Percentiles rank a stretch among this genome's conserved stretches.
phyloP scores from a whole-genome alignment of 192 early-diverging fungal species.

The Podochytrium sp. region DNA sequence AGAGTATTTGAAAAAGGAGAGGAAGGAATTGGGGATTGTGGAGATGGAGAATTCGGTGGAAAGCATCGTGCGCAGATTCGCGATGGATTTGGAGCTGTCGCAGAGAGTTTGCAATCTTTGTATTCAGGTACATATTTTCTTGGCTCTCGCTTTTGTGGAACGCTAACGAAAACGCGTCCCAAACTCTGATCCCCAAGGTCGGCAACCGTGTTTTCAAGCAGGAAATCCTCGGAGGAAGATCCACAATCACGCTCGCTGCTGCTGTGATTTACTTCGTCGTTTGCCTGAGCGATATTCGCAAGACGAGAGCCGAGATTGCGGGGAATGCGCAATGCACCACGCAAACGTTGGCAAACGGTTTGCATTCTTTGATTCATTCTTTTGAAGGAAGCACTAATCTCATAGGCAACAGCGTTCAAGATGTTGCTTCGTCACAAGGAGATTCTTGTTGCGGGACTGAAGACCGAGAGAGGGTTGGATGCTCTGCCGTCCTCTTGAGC shows the following conservation, averaged over 20 bases:
- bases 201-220: constrained; percentile 71
- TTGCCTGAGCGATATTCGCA: constrained; percentile 66
- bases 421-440: constrained; percentile 45
- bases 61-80: constrained; percentile 71
- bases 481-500: constrained; percentile 13
- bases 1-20: constrained; percentile 36
- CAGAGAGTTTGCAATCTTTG: constrained; percentile 72
- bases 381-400: neutral
- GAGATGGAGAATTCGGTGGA: constrained; percentile 54
- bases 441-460: constrained; percentile 50
- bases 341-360: constrained; percentile 77
- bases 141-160: constrained; percentile 6
- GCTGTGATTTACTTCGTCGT: constrained; percentile 89
- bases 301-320: constrained; percentile 78
- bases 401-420: constrained; percentile 46
- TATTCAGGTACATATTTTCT: constrained; percentile 56
- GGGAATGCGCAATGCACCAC: constrained; percentile 88
- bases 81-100: constrained; percentile 72
- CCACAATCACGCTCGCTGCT: constrained; percentile 89
- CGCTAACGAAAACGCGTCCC: neutral
- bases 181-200: constrained; percentile 39
- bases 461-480: constrained; percentile 28
- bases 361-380: neutral
- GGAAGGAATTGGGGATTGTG: constrained; percentile 44
- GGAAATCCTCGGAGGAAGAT: constrained; percentile 88